These are phyloP conservation scores for Nakazawaea siamensis DNA, from an alignment of 805 yeast genomes.

Conservation along the genomic window DNA sequence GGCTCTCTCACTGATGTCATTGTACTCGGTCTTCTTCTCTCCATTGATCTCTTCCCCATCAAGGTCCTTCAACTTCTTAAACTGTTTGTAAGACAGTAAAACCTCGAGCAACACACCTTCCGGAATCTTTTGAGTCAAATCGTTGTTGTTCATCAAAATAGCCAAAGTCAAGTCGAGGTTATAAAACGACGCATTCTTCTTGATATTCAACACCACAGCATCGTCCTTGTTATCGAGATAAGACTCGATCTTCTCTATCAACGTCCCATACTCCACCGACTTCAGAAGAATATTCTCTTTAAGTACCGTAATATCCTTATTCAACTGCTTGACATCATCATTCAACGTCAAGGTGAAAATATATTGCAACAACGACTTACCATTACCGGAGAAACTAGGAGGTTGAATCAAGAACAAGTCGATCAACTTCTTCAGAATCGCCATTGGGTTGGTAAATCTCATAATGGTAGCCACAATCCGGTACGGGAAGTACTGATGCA, in stretches of 20 bases:
- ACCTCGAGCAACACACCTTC: conserved; percentile 12
- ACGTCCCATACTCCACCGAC: conserved; percentile 11
- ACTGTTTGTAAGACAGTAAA: conserved; percentile 15
- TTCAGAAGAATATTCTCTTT: conserved; percentile 26
- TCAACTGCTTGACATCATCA: conserved; percentile 65
- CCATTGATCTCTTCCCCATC: conserved; percentile 22
- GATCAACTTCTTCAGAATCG: conserved; percentile 68
- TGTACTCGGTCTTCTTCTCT: conserved; percentile 25
- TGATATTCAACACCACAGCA: conserved; percentile 18
- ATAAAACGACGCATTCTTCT: conserved; percentile 20
- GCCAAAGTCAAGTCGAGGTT: conserved; percentile 18
- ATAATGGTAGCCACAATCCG: conserved; percentile 66
- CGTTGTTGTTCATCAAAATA: conserved; percentile 18
- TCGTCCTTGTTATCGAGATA: conserved; percentile 19
- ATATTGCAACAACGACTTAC: conserved; percentile 61
- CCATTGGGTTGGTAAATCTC: conserved; percentile 80
- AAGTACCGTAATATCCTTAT: conserved; percentile 40
- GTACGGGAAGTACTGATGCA: conserved; percentile 80
- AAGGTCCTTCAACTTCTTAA: conserved; percentile 2
- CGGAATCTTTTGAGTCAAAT: conserved; percentile 7
- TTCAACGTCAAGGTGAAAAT: conserved; percentile 64
- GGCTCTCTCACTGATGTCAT: conserved; percentile 22
- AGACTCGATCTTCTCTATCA: conserved; percentile 20
- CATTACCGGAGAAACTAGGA: conserved; percentile 31
- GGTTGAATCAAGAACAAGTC: conserved; percentile 82